A percentile compares a stretch with the other conserved stretches of the same genome.
Evolutionary conservation across 108 stramenopile species (phyloP).

Genomic region (Asterionellopsis glacialis): DNA sequence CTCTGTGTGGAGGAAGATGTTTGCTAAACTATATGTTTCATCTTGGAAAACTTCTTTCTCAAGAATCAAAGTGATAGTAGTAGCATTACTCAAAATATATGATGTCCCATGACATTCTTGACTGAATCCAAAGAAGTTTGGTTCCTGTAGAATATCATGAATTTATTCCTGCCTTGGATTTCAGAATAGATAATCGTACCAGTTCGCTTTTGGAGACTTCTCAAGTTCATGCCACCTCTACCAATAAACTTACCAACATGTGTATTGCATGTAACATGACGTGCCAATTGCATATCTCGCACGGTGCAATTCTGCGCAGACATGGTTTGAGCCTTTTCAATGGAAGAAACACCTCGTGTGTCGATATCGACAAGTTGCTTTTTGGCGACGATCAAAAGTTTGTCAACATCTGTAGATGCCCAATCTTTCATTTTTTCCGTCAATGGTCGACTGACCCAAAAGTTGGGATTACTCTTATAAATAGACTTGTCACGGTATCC

Average conservation of each 20-base stretch:
- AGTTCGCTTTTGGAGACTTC: neutral
- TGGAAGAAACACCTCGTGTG: neutral
- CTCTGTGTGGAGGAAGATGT: too few relatives aligned
- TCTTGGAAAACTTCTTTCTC: too few relatives aligned
- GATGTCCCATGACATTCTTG: neutral
- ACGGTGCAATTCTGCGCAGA: too few relatives aligned
- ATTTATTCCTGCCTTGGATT: neutral
- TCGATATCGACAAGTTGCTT: conserved; percentile 25
- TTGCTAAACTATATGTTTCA: too few relatives aligned
- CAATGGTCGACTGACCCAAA: conserved; percentile 25
- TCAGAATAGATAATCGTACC: neutral
- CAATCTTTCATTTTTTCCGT: conserved; percentile 35
- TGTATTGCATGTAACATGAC: neutral
- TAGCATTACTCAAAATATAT: neutral
- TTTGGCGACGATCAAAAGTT: conserved; percentile 14
- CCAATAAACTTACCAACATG: neutral
- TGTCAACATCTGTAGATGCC: conserved; percentile 24
- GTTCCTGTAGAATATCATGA: neutral
- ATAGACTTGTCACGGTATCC: conserved; percentile 17
- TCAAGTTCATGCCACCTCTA: neutral
- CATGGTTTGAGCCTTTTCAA: neutral
- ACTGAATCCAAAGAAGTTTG: neutral
- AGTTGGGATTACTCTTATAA: conserved; percentile 28
- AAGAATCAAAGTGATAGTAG: too few relatives aligned
- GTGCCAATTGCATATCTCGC: neutral